Conservation (phyloP, 1,284 basidiomycete genomes). For the Schizophyllum amplum region DNA sequence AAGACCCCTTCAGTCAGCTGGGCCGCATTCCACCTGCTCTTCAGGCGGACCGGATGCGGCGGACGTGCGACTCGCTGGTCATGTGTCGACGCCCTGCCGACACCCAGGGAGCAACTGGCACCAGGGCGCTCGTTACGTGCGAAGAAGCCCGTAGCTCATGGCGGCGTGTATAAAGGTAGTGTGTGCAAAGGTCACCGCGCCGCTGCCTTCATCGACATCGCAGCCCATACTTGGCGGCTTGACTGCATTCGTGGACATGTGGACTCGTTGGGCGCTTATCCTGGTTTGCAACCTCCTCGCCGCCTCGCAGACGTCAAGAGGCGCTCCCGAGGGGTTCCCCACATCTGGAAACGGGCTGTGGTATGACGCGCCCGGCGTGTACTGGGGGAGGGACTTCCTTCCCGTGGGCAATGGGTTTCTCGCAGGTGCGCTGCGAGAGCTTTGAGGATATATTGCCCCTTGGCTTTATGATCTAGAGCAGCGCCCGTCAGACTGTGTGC, state of each 20-base stretch:
- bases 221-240: background rate
- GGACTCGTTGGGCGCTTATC: background rate
- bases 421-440: constrained; percentile 42
- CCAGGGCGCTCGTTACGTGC: background rate
- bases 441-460: no score
- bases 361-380: constrained; percentile 44
- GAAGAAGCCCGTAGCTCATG: background rate
- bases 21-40: background rate
- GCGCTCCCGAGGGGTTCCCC: constrained; percentile 49
- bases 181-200: background rate
- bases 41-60: no score
- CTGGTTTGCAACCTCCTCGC: background rate
- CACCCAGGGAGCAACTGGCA: background rate
- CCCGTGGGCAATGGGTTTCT: constrained; percentile 71
- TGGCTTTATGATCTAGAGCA: background rate
- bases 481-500: no score
- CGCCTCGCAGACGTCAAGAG: background rate
- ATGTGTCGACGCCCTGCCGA: no score
- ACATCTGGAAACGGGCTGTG: constrained; percentile 66
- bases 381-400: constrained; percentile 54
- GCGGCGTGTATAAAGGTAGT: background rate
- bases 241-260: background rate
- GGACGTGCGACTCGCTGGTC: background rate
- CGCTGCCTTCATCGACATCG: no score
- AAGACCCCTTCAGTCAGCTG: background rate